A percentile compares a stretch with the other conserved stretches of the same genome.
These are phyloP conservation scores for Scheffersomyces stipitis DNA, from an alignment of 805 yeast species.

Conservation along the genomic window DNA sequence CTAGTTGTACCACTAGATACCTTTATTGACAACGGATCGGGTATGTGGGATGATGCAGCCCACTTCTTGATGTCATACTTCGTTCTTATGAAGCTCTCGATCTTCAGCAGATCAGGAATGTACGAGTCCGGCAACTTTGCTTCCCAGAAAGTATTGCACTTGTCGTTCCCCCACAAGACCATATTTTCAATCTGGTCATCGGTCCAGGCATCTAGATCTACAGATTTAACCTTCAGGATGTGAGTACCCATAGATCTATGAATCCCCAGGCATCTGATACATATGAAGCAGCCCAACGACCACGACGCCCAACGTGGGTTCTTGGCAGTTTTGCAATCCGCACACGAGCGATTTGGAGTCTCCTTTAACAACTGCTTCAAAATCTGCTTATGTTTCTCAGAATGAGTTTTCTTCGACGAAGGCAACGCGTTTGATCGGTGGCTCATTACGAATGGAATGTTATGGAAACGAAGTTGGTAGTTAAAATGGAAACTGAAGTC, in stretches of 20 bases:
- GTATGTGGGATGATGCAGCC: constrained; percentile 57
- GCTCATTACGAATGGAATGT: constrained; percentile 3
- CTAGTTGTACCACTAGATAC: background rate
- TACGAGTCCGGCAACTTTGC: constrained; percentile 66
- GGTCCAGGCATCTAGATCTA: constrained; percentile 95
- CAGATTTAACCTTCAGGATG: constrained; percentile 87
- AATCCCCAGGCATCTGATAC: constrained; percentile 94
- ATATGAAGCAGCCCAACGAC: constrained; percentile 89
- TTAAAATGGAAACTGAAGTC: background rate
- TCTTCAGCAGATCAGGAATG: constrained; percentile 78
- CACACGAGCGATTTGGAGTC: constrained; percentile 75
- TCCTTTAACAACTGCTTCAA: constrained; percentile 75
- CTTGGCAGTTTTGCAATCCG: constrained; percentile 84
- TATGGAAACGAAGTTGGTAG: background rate
- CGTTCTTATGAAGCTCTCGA: constrained; percentile 86
- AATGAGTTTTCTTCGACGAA: constrained; percentile 44
- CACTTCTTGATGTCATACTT: constrained; percentile 91
- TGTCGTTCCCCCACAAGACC: constrained; percentile 82
- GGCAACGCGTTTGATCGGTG: constrained; percentile 31
- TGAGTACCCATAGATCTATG: constrained; percentile 96
- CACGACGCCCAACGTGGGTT: constrained; percentile 99
- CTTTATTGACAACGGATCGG: constrained; percentile 54
- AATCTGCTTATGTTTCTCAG: constrained; percentile 64
- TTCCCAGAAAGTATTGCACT: constrained; percentile 86
- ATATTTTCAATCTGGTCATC: constrained; percentile 83